These are phyloP conservation scores for Pseudonitzschia multiseries DNA, from an alignment of 108 stramenopile genomes.

Conservation along the genomic window DNA sequence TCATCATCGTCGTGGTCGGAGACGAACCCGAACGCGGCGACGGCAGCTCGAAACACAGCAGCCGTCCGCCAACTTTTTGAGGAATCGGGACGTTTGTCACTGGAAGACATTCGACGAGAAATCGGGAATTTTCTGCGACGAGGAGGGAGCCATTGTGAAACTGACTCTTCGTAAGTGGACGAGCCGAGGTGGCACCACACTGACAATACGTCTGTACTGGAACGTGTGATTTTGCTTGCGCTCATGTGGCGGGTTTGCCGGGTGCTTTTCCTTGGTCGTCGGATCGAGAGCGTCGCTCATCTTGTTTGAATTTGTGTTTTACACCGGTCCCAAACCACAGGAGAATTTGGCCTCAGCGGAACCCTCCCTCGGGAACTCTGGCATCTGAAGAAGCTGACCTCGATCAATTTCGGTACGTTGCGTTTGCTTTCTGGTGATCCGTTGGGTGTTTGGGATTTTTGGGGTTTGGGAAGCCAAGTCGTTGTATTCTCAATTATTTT, in stretches of 20 bases:
- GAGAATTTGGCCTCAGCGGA: slow-evolving; percentile 8
- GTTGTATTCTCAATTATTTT: too few relatives aligned
- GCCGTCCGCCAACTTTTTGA: not conserved
- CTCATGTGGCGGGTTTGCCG: too few relatives aligned
- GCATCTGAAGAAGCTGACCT: not conserved
- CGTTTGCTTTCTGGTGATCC: not conserved
- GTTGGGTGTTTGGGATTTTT: too few relatives aligned
- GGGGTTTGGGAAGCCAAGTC: too few relatives aligned
- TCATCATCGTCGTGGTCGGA: not conserved
- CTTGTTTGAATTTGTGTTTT: not conserved
- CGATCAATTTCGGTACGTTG: slow-evolving; percentile 11
- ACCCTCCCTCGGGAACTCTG: slow-evolving; percentile 3
- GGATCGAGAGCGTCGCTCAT: not conserved
- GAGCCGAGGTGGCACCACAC: too few relatives aligned
- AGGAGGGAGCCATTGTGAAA: not conserved
- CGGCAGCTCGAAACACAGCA: not conserved
- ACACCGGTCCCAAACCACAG: not conserved
- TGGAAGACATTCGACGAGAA: not conserved
- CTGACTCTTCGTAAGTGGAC: not conserved
- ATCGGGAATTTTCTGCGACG: slow-evolving; percentile 1
- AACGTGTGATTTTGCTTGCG: too few relatives aligned
- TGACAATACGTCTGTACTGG: too few relatives aligned
- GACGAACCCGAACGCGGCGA: not conserved
- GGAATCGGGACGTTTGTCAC: not conserved
- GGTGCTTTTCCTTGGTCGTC: too few relatives aligned